These are phyloP conservation scores for Rhizophora mangle DNA, from an alignment of 345 rosid genomes.

Conservation along the genomic window DNA sequence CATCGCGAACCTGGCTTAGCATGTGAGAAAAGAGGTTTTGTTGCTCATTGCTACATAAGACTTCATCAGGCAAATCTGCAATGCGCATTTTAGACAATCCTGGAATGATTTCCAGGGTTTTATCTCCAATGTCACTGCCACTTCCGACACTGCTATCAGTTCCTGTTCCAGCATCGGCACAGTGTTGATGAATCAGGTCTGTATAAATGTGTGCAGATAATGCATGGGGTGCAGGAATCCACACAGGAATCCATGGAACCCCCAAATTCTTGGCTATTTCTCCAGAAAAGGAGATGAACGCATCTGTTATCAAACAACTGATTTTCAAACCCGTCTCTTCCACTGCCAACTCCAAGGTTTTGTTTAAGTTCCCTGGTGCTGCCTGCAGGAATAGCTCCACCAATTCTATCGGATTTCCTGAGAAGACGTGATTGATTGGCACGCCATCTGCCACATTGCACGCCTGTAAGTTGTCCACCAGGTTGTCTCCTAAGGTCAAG, in stretches of 20 bases:
- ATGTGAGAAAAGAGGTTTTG: constrained; percentile 35
- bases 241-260: constrained; percentile 49
- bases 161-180: neutral
- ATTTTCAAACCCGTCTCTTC: constrained; percentile 36
- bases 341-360: constrained; percentile 34
- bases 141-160: neutral
- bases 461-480: constrained; percentile 37
- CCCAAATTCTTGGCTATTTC: constrained; percentile 36
- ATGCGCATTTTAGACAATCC: constrained; percentile 46
- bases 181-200: constrained; percentile 23
- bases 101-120: constrained; percentile 33
- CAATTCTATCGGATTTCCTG: constrained; percentile 34
- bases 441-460: constrained; percentile 37
- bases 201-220: constrained; percentile 45
- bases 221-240: constrained; percentile 37
- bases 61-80: constrained; percentile 48
- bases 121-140: constrained; percentile 16
- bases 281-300: constrained; percentile 41
- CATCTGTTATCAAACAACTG: constrained; percentile 50
- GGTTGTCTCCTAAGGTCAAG: neutral
- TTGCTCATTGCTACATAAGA: constrained; percentile 15
- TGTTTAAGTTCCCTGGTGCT: constrained; percentile 32
- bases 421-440: constrained; percentile 21
- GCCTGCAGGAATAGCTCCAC: constrained; percentile 44
- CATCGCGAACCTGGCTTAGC: constrained; percentile 33